A percentile compares a stretch with the other conserved stretches of the same genome.
Conservation (phyloP, 2,329 filamentous ascomycete genomes). For the Hypoxylon sp. region DNA sequence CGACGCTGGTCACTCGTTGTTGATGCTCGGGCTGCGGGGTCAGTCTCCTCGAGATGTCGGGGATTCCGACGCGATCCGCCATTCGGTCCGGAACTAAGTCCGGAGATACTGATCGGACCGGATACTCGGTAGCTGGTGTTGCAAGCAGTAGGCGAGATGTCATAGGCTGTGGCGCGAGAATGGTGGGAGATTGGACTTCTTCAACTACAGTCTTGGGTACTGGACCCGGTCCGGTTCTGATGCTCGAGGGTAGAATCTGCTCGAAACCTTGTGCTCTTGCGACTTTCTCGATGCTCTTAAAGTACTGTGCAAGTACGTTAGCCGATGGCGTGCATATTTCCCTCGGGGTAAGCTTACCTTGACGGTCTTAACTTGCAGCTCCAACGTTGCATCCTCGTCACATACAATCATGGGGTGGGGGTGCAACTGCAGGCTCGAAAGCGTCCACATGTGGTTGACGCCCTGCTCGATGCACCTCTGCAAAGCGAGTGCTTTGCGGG, state of each 20-base stretch:
- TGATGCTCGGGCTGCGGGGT: conserved; percentile 55
- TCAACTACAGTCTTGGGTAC: conserved; percentile 59
- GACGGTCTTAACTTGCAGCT: conserved; percentile 81
- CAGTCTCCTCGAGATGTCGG: conserved; percentile 56
- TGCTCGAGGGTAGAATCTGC: conserved; percentile 69
- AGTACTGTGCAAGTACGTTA: conserved; percentile 66
- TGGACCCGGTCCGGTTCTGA: conserved; percentile 64
- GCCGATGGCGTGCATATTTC: not conserved
- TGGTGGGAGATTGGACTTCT: conserved; percentile 60
- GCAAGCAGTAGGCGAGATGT: conserved; percentile 69
- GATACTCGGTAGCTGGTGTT: conserved; percentile 69
- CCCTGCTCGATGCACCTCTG: conserved; percentile 86
- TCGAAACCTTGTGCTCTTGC: conserved; percentile 70
- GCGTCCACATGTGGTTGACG: conserved; percentile 92
- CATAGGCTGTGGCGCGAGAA: conserved; percentile 68
- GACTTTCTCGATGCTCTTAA: conserved; percentile 78
- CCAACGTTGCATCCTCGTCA: conserved; percentile 83
- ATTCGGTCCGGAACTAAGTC: conserved; percentile 75
- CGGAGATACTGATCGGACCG: conserved; percentile 68
- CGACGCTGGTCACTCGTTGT: conserved; percentile 50
- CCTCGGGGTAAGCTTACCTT: conserved; percentile 59
- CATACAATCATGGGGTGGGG: conserved; percentile 86
- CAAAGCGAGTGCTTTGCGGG: conserved; percentile 84
- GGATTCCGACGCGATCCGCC: conserved; percentile 69
- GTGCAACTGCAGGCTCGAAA: conserved; percentile 85